Percentiles rank a stretch among this genome's conserved stretches.
These are phyloP conservation scores for Syzygium oleosum DNA, from an alignment of 345 rosid genomes.

Conservation along the genomic window DNA sequence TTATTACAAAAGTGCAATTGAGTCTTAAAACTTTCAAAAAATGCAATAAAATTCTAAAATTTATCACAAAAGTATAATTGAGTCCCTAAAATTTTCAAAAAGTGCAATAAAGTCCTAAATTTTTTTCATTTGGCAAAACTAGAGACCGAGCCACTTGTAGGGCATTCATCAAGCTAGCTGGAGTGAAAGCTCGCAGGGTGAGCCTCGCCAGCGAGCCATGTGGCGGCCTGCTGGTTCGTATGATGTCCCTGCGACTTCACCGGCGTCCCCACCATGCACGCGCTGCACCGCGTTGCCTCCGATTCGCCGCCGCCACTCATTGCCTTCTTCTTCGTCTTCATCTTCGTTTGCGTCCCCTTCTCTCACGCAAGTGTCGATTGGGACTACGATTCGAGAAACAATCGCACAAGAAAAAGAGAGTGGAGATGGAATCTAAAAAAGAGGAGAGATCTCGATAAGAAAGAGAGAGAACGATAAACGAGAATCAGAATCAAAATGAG, in stretches of 20 bases:
- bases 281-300: neutral
- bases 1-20: rapidly evolving
- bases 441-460: neutral
- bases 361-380: neutral
- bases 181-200: neutral
- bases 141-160: neutral
- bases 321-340: neutral
- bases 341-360: too few species aligned
- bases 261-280: neutral
- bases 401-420: neutral
- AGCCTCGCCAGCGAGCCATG: neutral
- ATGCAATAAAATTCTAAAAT: too few species aligned
- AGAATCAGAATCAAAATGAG: neutral
- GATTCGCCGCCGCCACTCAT: neutral
- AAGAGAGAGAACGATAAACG: neutral
- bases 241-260: neutral
- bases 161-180: neutral
- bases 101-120: too few species aligned
- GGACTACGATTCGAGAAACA: neutral
- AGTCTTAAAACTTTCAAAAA: neutral
- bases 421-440: neutral
- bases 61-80: too few species aligned
- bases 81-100: too few species aligned
- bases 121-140: neutral
- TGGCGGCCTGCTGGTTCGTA: neutral